Evolutionary conservation across 2,329 filamentous ascomycete genomes (phyloP).

Genomic region (Huntiella bhutanensis): DNA sequence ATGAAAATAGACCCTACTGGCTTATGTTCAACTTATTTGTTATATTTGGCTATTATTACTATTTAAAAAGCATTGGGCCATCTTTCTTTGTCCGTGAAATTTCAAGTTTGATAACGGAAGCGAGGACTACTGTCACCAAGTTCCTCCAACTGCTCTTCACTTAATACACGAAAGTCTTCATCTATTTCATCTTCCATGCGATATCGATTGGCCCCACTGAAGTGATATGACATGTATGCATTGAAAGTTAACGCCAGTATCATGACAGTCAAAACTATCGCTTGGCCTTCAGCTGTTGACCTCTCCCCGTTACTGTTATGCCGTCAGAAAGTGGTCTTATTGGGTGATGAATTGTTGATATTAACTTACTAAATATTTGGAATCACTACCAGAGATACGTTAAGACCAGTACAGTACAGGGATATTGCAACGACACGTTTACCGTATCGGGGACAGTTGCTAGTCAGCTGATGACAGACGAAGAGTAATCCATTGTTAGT

Average conservation of each 20-base stretch:
- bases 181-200: background rate
- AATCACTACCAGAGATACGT: background rate
- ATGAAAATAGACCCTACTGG: too few relatives aligned
- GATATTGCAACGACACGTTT: background rate
- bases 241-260: background rate
- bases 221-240: background rate
- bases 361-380: background rate
- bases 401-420: background rate
- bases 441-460: background rate
- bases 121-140: background rate
- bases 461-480: background rate
- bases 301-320: background rate
- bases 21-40: too few relatives aligned
- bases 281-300: background rate
- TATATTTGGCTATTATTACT: too few relatives aligned
- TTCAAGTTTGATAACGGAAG: background rate
- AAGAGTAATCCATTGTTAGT: too few relatives aligned
- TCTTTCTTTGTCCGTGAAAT: background rate
- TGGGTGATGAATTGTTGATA: background rate
- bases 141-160: conserved; percentile 1
- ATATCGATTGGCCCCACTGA: background rate
- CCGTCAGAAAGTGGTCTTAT: too few relatives aligned
- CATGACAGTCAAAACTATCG: background rate
- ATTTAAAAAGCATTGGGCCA: too few relatives aligned
- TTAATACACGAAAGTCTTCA: background rate